Percentiles rank a stretch among this genome's conserved stretches.
Evolutionary conservation across 768 basidiomycete genomes (phyloP).

Genomic region (Lactifluus pinguis): DNA sequence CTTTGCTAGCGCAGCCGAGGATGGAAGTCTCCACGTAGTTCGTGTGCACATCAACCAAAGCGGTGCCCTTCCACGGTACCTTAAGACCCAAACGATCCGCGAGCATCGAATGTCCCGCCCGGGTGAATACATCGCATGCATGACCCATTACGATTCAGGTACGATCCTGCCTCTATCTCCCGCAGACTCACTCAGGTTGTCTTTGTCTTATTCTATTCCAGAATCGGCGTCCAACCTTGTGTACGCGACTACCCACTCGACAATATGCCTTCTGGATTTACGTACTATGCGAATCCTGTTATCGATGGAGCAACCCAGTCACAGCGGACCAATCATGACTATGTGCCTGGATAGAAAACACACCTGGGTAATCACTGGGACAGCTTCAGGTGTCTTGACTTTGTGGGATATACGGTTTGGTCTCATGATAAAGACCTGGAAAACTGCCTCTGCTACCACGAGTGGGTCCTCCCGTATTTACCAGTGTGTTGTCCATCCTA

Average conservation of each 20-base stretch:
- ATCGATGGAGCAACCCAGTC: slow-evolving; percentile 73
- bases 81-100: slow-evolving; percentile 68
- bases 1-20: slow-evolving; percentile 79
- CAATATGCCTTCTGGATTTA: slow-evolving; percentile 70
- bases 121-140: slow-evolving; percentile 77
- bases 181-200: slow-evolving; percentile 6
- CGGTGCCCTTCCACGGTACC: slow-evolving; percentile 73
- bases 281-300: slow-evolving; percentile 74
- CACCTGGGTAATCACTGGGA: slow-evolving; percentile 86
- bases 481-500: slow-evolving; percentile 75
- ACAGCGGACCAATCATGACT: slow-evolving; percentile 79
- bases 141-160: slow-evolving; percentile 79
- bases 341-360: slow-evolving; percentile 77
- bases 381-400: slow-evolving; percentile 72
- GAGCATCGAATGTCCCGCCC: slow-evolving; percentile 65
- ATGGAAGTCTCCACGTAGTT: slow-evolving; percentile 77
- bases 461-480: slow-evolving; percentile 53
- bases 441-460: slow-evolving; percentile 47
- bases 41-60: slow-evolving; percentile 64
- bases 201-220: slow-evolving; percentile 21
- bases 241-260: slow-evolving; percentile 75
- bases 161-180: not conserved
- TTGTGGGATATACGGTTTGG: slow-evolving; percentile 97
- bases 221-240: slow-evolving; percentile 77
- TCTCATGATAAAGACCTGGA: slow-evolving; percentile 81